Base-by-base conservation (phyloP, 2,329 filamentous ascomycete genomes). In the Grosmannia penicillata region DNA sequence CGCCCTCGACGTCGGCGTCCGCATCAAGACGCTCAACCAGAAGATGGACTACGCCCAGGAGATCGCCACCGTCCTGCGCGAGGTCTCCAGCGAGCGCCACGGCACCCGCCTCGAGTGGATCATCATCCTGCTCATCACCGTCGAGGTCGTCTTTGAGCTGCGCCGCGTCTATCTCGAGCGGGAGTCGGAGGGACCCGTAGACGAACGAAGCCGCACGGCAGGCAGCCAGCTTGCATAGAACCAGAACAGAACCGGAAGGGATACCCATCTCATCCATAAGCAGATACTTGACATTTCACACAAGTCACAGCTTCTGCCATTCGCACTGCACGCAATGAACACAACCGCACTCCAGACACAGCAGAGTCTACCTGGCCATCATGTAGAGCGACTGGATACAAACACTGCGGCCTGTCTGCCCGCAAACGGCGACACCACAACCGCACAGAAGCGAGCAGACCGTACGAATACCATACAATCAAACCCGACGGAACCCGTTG, bases 1-100 rank as follows among this genome's bases (percentile, higher is more conserved):
- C 39, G 85, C 86, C 1, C 69, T 98, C 26, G 91, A 96, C 57
- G 87, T 96, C 19, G 82, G 83, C 25, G 83, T 91, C 21, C 73
- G 91, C 36, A 96, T 96, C 60, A 83, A 82, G 51, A 78, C 84
- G 15, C 61, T 96, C 48, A 98, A 98, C 56, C 84, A 93, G 61
- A 93, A 93, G 63, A 93, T 98, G 74, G 89, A 94, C 53, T 96
- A 98, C 56, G 91, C 89, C 1, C 83, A 91, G 52, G 89, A 96
- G 57, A 95, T 95, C 55, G 86, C 91, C 7, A 83, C 70, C 37
- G 87, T 96, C 14, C 61, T 96, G 44, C 70, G 91, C 41, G 85
- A 95, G 56, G 78, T 87, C 54, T 68, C 93, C 39, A 93, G 82
- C 53, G 87, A 96, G 64, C 85, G 84, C 55, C 86, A 96, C 53